These are phyloP conservation scores for Hypoxylon trugodes DNA, from an alignment of 495 filamentous ascomycete species.

Conservation along the genomic window DNA sequence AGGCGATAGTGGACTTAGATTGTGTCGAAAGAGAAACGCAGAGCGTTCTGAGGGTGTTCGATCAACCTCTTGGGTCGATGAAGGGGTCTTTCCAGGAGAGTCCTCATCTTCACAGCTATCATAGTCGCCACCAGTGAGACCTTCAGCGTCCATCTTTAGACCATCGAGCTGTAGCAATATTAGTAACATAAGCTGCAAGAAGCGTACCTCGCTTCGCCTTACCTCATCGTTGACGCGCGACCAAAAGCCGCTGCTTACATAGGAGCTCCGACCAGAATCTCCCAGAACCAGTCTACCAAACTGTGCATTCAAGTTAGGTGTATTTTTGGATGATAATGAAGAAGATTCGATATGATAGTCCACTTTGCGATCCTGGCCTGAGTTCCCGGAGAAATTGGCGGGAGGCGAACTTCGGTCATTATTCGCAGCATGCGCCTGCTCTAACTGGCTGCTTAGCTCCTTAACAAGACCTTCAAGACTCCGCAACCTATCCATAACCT, in stretches of 20 bases:
- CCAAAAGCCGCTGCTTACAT: slow-evolving; percentile 64
- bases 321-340: slow-evolving; percentile 5
- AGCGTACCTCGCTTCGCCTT: slow-evolving; percentile 16
- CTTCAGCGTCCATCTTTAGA: slow-evolving; percentile 51
- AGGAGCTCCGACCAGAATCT: slow-evolving; percentile 53
- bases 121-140: slow-evolving; percentile 41
- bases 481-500: slow-evolving; percentile 61
- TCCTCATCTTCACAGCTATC: slow-evolving; percentile 56
- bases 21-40: slow-evolving; percentile 63
- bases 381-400: slow-evolving; percentile 27
- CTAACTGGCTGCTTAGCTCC: slow-evolving; percentile 61
- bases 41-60: slow-evolving; percentile 59
- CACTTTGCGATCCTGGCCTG: slow-evolving; percentile 30
- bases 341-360: slow-evolving; percentile 10
- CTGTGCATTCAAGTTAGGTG: slow-evolving; percentile 39
- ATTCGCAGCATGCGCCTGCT: slow-evolving; percentile 47
- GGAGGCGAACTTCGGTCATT: slow-evolving; percentile 18
- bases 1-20: slow-evolving; percentile 43
- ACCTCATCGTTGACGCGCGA: slow-evolving; percentile 64
- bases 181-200: slow-evolving; percentile 24
- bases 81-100: slow-evolving; percentile 39
- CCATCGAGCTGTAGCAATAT: slow-evolving; percentile 49
- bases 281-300: slow-evolving; percentile 56
- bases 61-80: slow-evolving; percentile 51
- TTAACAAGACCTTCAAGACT: slow-evolving; percentile 64